Base-by-base conservation (phyloP, 1,284 basidiomycete species). In the Tausonia pullulans region DNA sequence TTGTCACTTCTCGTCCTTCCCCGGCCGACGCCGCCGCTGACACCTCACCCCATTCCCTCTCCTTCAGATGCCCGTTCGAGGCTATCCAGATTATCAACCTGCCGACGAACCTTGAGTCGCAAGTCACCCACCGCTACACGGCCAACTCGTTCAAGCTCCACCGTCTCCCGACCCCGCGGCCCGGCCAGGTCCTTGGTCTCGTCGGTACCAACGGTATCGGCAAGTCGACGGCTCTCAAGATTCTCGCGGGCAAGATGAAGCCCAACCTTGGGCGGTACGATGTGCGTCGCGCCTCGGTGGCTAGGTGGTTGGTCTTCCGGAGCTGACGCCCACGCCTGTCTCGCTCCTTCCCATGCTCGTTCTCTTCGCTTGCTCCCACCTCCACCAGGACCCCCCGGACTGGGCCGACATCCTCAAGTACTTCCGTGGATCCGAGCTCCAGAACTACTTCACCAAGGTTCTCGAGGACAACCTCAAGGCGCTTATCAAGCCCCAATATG, bases 371-470 rank as follows among this genome's bases (percentile, higher is more conserved):
- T 46, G 9, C n/a, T 44, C 11, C 48, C 5, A 44, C 11, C 13
- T 44, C 40, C 53, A 51, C 55, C 69, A 90, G 87, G 88, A 95
- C 74, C 93, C 93, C 40, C 93, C 93, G 49, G 94, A 97, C 74
- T 98, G 93, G 93, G 86, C 91, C 76, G 94, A 97, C 74, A 96
- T 98, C 70, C 79, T 98, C 63, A 94, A 94, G 77, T 88, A 98
- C 75, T 97, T 96, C 83, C 86, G 94, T 70, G 94, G 94, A 52
- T 96, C 92, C 3, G 93, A 97, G 76, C 82, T 97, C 45, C 94
- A 97, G 75, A 98, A 97, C 76, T 97, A 97, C 80, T 97, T 97
- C 77, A 97, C 93, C 61, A 96, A 96, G 77, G 89, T 97, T n/a
- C 82, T 98, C 40, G 94, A 97, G 77, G 94, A 98, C 76, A 93